These are phyloP conservation scores for Hypomontagnella submonticulosa DNA, from an alignment of 495 filamentous ascomycete genomes.

Conservation along the genomic window DNA sequence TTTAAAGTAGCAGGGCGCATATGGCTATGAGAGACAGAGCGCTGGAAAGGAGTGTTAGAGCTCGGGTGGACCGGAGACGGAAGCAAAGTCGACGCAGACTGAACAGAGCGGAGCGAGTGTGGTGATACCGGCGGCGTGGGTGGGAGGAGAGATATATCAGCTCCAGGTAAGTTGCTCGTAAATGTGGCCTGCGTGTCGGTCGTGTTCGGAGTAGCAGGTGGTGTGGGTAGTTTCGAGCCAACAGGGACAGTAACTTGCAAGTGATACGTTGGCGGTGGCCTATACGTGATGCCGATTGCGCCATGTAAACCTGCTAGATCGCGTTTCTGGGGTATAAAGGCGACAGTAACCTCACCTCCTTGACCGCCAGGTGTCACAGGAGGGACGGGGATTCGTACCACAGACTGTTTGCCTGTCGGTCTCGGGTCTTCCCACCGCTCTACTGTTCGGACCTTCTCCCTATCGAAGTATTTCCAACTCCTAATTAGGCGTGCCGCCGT, in stretches of 20 bases:
- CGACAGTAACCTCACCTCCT: slow-evolving; percentile 71
- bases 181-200: slow-evolving; percentile 52
- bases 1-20: slow-evolving; percentile 36
- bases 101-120: slow-evolving; percentile 47
- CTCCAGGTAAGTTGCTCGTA: slow-evolving; percentile 56
- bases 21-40: slow-evolving; percentile 27
- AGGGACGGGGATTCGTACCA: slow-evolving; percentile 57
- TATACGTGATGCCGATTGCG: slow-evolving; percentile 77
- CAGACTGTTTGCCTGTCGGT: slow-evolving; percentile 50
- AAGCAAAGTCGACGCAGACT: slow-evolving; percentile 47
- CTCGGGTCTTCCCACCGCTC: slow-evolving; percentile 64
- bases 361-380: slow-evolving; percentile 55
- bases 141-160: slow-evolving; percentile 55
- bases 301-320: slow-evolving; percentile 71
- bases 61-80: slow-evolving; percentile 40
- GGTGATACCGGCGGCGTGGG: slow-evolving; percentile 50
- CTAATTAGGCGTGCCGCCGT: slow-evolving; percentile 68
- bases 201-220: slow-evolving; percentile 48
- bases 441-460: slow-evolving; percentile 62
- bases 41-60: slow-evolving; percentile 25
- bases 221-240: slow-evolving; percentile 43
- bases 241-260: slow-evolving; percentile 20
- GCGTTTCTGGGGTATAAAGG: slow-evolving; percentile 68
- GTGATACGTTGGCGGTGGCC: slow-evolving; percentile 56
- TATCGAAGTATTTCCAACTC: slow-evolving; percentile 73